These are phyloP conservation scores for Neltuma alba DNA, from an alignment of 306 rosid genomes.

Conservation along the genomic window DNA sequence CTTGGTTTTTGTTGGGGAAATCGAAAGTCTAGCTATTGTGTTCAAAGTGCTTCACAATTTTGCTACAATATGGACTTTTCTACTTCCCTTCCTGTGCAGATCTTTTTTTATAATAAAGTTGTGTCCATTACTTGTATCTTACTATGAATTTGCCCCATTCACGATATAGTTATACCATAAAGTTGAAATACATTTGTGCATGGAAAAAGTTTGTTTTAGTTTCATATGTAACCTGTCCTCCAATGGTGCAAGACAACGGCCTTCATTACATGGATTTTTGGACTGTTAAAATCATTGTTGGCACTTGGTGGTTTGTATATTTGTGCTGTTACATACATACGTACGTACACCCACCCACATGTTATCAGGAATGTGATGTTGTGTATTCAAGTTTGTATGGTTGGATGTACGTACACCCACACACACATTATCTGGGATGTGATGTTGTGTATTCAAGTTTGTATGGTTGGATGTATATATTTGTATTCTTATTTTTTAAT, in stretches of 20 bases:
- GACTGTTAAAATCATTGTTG: neutral
- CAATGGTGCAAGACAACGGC: neutral
- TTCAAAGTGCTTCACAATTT: neutral
- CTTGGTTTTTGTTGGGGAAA: neutral
- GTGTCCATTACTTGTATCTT: neutral
- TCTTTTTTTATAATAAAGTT: neutral
- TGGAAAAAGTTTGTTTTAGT: neutral
- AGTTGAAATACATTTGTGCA: conserved; percentile 14
- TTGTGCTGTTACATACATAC: too few species aligned
- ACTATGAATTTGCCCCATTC: neutral
- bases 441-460: conserved; percentile 17
- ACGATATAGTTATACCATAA: neutral
- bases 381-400: too few species aligned
- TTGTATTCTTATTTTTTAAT: neutral
- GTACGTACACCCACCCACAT: too few species aligned
- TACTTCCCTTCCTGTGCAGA: neutral
- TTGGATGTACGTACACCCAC: too few species aligned
- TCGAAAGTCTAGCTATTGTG: neutral
- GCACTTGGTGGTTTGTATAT: neutral
- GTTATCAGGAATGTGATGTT: too few species aligned
- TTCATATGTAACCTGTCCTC: conserved; percentile 3
- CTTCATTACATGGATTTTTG: neutral
- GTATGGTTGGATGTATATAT: neutral
- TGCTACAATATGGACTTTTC: neutral
- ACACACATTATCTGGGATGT: neutral